Base-by-base conservation (phyloP, 2,329 filamentous ascomycete genomes). In the Fusarium zealandicum region DNA sequence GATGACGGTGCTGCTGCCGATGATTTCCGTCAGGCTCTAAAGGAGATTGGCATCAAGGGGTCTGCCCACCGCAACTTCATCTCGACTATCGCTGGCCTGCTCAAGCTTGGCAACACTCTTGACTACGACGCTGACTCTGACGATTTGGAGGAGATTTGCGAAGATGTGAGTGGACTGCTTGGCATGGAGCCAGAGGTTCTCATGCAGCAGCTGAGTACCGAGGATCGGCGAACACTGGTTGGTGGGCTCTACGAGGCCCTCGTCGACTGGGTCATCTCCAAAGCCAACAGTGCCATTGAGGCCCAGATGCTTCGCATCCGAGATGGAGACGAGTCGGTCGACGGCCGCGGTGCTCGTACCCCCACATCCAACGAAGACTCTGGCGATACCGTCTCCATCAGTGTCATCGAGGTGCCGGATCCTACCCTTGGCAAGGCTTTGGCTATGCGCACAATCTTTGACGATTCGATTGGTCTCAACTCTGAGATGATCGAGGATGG, bases 401-500 rank as follows among this genome's bases (percentile, higher is more conserved):
- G 92, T 1, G 81, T 99, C 8, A 78, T 99, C 6, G 95, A 98
- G 63, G 82, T 98, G 8, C 92, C 95, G 0, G 85, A 88, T 59
- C 87, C 90, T 25, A 81, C 84, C 1, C 80, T 99, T 1, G 92
- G 90, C 53, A 97, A 95, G 74, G 95, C 93, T 0, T 76, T 96
- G n/a, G 86, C 90, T 11, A 86, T 99, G 77, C 90, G 92, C 32
- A 91, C 90, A 12, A 85, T 98, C 30, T 99, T 99, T 66, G 93
- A 99, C 64, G 95, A 98, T 66, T 85, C 81, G n/a, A 80, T 88
- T 16, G 95, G 95, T 44, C 97, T 99, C 76, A 98, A 98, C 66
- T 83, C 89, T 0, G 95, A 99, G 77, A 98, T 99, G 93, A 96
- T 93, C 69, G 89, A 93, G 58, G 95, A 99, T 64, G 95, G 95